Conservation (phyloP, 2,329 filamentous ascomycete species). For the Sporothrix euskadiensis region DNA sequence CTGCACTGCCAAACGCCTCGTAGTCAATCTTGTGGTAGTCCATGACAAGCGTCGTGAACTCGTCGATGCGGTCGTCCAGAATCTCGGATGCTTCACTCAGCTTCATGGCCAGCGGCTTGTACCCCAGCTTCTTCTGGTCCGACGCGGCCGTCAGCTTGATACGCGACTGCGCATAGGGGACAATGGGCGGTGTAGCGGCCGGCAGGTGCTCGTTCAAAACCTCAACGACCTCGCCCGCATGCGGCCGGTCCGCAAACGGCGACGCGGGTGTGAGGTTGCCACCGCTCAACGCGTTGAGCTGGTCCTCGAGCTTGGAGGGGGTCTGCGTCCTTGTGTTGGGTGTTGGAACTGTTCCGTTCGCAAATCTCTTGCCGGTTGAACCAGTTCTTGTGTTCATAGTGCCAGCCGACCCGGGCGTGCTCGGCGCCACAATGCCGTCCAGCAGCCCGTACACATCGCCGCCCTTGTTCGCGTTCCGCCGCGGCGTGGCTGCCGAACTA, state of each 20-base stretch:
- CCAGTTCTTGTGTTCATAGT: not conserved
- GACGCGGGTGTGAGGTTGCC: slow-evolving; percentile 37
- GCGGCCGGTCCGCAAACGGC: slow-evolving; percentile 73
- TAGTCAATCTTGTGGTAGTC: slow-evolving; percentile 75
- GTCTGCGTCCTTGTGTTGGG: slow-evolving; percentile 47
- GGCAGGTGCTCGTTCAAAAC: slow-evolving; percentile 76
- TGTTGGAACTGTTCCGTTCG: slow-evolving; percentile 39
- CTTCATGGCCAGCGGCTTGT: slow-evolving; percentile 94
- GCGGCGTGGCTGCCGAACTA: slow-evolving; percentile 58
- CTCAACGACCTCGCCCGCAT: slow-evolving; percentile 80
- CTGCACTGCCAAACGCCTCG: slow-evolving; percentile 81
- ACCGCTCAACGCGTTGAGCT: slow-evolving; percentile 43
- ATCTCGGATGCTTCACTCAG: slow-evolving; percentile 89
- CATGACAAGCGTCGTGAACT: slow-evolving; percentile 74
- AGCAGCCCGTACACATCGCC: slow-evolving; percentile 79
- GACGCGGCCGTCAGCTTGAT: slow-evolving; percentile 84
- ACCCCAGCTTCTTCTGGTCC: slow-evolving; percentile 85
- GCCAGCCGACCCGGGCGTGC: slow-evolving; percentile 52
- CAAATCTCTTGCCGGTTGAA: slow-evolving; percentile 35
- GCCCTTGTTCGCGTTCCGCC: slow-evolving; percentile 53
- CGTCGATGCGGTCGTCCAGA: slow-evolving; percentile 91
- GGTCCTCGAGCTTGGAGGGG: slow-evolving; percentile 44
- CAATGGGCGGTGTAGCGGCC: slow-evolving; percentile 66
- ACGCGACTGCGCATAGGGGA: slow-evolving; percentile 71
- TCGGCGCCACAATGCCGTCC: slow-evolving; percentile 45